Evolutionary conservation across 2,329 filamentous ascomycete genomes (phyloP), one percentile per base, ranked within the genome.

Genomic region (Cytospora paraplurivora): DNA sequence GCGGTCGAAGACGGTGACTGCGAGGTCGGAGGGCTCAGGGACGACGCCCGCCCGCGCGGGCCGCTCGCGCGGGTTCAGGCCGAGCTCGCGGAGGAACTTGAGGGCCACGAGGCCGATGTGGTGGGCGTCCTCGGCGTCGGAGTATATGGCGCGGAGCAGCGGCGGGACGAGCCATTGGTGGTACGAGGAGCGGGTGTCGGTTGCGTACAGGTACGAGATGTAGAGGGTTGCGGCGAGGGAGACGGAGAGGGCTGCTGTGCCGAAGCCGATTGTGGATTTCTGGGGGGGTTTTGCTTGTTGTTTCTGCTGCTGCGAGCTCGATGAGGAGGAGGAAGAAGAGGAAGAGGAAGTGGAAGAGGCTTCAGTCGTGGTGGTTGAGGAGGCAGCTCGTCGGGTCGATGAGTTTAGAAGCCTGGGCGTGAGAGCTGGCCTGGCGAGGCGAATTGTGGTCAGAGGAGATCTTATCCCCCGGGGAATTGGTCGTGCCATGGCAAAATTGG

Each of bases 121-220:
- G 74, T 99, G 95, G n/a, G 94, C 95, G 47, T 96, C 92, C 76
- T 99, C 95, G 63, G 90, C 90, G 70, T 95, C 91, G 5, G 88
- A 82, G 74, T 86, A 89, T 63, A 91, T 63, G 59, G 82, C 76
- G 56, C 91, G 88, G 5, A 95, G 73, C 19, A 87, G 72, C 0
- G 84, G 90, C 2, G 90, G 88, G 15, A 89, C 80, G 35, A 89
- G 75, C 76, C 85, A 91, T 70, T 83, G 84, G 75, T 93, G 89
- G 64, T 88, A 72, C 63, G 86, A 89, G 50, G 89, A 87, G 66
- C 90, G 82, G 7, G 89, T 92, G 73, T 93, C 90, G 60, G 89
- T 92, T n/a, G 80, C 77, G 72, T 92, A 92, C 67, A 90, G 76
- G 74, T 89, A 92, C 51, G 80, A 76, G 53, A 82, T 76, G 59